phyloP scores from a whole-genome alignment of 306 rosid species.

The Cicer cuneatum region DNA sequence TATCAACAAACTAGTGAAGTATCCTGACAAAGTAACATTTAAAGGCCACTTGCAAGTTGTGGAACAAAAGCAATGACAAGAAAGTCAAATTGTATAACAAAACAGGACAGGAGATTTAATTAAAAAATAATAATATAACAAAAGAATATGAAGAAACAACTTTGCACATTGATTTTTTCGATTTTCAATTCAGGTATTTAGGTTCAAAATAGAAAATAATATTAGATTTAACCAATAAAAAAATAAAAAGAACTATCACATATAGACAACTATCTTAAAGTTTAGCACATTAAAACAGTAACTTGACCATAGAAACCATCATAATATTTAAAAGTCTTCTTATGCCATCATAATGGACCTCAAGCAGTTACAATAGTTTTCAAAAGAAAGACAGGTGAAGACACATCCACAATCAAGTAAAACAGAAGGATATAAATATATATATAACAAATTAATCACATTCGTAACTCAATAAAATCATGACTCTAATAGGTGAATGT shows the following conservation, averaged over 20 bases:
- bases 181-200: constrained; percentile 8
- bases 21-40: constrained; percentile 4
- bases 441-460: constrained; percentile 20
- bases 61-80: constrained; percentile 1
- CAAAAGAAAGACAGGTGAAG: neutral
- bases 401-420: neutral
- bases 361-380: constrained; percentile 16
- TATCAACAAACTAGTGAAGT: neutral
- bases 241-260: neutral
- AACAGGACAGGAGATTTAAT: neutral
- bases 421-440: constrained; percentile 12
- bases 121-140: neutral
- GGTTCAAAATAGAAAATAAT: neutral
- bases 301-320: constrained; percentile 17
- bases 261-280: neutral
- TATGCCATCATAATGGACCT: constrained; percentile 16
- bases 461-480: constrained; percentile 10
- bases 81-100: neutral
- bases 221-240: constrained; percentile 7
- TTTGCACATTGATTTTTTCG: neutral
- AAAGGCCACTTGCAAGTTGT: neutral
- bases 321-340: constrained; percentile 22
- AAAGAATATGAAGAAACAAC: constrained; percentile 17
- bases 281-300: neutral
- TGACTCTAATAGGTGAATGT: constrained; percentile 11